A percentile compares a stretch with the other conserved stretches of the same genome.
phyloP scores from a whole-genome alignment of 2,329 filamentous ascomycete species.

The Trichoderma harzianum region DNA sequence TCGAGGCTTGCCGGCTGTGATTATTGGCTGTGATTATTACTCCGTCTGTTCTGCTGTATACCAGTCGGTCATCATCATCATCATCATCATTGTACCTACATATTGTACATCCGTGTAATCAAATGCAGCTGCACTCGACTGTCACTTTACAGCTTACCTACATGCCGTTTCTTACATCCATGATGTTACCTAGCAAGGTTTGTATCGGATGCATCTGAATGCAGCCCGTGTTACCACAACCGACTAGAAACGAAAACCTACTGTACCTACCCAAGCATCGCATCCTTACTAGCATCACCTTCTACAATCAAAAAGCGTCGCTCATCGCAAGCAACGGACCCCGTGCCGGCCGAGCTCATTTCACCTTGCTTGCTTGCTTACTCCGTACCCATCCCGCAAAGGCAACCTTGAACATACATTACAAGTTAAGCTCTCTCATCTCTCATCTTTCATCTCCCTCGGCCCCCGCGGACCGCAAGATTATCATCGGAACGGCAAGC shows the following conservation, averaged over 20 bases:
- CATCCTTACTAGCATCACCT: background rate
- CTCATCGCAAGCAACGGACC: background rate
- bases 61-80: background rate
- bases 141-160: background rate
- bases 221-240: background rate
- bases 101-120: background rate
- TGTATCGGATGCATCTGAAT: background rate
- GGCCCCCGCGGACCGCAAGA: slow-evolving; percentile 1
- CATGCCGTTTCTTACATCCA: too few relatives aligned
- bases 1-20: background rate
- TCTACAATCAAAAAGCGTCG: background rate
- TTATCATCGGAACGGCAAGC: background rate
- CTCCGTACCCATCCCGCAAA: too few relatives aligned
- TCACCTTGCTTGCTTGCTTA: background rate
- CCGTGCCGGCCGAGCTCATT: slow-evolving; percentile 6
- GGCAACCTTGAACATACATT: too few relatives aligned
- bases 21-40: background rate
- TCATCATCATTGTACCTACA: background rate
- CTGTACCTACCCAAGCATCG: background rate
- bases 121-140: background rate
- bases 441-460: background rate
- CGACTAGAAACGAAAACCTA: background rate
- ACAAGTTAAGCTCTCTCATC: background rate
- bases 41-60: background rate
- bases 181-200: background rate